A percentile compares a stretch with the other conserved stretches of the same genome.
Evolutionary conservation across 352 stramenopile genomes (phyloP).

Genomic region (Thalassiosira allenii): DNA sequence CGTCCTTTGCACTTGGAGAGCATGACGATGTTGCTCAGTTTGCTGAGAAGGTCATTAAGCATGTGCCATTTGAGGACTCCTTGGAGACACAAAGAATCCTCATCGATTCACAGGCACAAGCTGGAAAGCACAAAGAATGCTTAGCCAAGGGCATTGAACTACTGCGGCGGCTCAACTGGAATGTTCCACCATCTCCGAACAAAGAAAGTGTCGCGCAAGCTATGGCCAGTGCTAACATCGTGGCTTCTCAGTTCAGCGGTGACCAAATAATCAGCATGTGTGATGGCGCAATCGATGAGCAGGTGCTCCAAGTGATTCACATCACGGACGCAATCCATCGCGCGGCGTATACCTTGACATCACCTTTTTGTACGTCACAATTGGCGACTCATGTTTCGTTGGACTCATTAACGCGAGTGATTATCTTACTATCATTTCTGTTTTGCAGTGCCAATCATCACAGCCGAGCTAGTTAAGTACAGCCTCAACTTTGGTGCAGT

Average conservation of each 20-base stretch:
- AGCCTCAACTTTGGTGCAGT: no score
- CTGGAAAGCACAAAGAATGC: constrained; percentile 17
- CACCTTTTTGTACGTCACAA: no score
- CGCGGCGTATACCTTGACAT: not conserved
- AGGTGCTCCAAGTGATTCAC: constrained; percentile 1
- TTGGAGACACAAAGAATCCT: constrained; percentile 1
- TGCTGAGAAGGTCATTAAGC: constrained; percentile 9
- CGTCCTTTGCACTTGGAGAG: constrained; percentile 11
- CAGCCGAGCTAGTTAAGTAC: no score
- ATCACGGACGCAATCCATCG: not conserved
- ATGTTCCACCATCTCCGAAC: constrained; percentile 16
- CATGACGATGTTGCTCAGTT: not conserved
- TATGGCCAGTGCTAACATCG: not conserved
- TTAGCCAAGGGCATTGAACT: not conserved
- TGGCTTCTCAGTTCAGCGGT: constrained; percentile 21
- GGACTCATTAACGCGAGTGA: no score
- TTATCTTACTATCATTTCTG: no score
- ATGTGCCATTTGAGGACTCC: constrained; percentile 22
- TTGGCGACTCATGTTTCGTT: no score
- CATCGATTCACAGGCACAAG: not conserved
- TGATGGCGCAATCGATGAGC: not conserved
- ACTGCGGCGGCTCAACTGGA: constrained; percentile 7
- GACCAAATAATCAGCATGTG: constrained; percentile 23
- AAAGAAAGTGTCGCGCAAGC: not conserved
- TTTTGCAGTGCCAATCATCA: no score